phyloP scores from a whole-genome alignment of 139 green algal species.

The Tetraselmis striata region DNA sequence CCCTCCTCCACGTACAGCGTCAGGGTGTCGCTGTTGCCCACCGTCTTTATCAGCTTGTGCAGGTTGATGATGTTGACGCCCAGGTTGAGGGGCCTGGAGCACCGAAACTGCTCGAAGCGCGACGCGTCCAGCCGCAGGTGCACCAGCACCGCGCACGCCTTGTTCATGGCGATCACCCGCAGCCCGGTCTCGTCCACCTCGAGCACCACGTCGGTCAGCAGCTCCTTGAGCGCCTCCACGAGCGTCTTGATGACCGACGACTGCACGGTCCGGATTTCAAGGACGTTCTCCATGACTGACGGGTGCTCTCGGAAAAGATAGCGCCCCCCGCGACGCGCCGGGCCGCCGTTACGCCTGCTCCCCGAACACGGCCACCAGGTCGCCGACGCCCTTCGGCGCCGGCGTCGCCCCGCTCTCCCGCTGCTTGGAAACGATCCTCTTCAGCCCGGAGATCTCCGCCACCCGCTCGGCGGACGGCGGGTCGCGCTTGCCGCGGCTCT shows the following conservation, averaged over 20 bases:
- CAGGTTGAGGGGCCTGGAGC: background rate
- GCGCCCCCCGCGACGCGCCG: no score
- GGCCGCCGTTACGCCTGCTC: no score
- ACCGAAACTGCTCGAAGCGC: constrained; percentile 16
- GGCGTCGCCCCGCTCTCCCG: no score
- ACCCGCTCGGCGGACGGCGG: no score
- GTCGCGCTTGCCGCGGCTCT: no score
- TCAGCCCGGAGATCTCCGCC: no score
- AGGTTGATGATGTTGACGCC: constrained; percentile 28
- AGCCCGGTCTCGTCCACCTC: constrained; percentile 12
- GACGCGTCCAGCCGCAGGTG: constrained; percentile 9
- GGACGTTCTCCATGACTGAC: no score
- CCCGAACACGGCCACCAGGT: no score
- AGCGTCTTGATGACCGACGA: constrained; percentile 7
- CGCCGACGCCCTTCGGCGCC: no score
- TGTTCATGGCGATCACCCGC: constrained; percentile 5
- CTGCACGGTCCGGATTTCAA: constrained; percentile 15
- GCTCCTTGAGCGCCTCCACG: constrained; percentile 19
- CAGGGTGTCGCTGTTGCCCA: constrained; percentile 11
- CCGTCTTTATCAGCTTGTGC: constrained; percentile 24
- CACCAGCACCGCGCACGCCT: constrained; percentile 11
- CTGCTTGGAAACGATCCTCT: no score
- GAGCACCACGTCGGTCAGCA: constrained; percentile 17
- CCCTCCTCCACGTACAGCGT: constrained; percentile 11
- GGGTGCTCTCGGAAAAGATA: no score